Evolutionary conservation across 2,329 filamentous ascomycete species (phyloP), one percentile per base, ranked within the genome.

Genomic region (Penicillium fuscoglaucum): DNA sequence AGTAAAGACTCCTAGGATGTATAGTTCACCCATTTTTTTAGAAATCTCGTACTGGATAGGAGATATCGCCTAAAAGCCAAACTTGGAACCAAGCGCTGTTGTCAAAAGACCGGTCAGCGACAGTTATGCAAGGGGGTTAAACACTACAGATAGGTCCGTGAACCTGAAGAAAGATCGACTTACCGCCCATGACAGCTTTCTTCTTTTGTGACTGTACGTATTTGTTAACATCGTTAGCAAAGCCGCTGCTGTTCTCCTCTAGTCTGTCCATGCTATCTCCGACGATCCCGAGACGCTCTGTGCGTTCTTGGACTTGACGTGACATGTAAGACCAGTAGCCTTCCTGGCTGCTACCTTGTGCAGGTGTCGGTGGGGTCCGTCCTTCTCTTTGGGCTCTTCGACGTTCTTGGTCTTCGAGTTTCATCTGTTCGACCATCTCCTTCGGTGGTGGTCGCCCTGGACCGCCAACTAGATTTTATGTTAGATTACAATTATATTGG

Each of bases 381-480:
- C 55, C 78, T 66, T 73, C 75, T 61, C 74, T 62, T 47, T 68
- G 66, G 19, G 72, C 69, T 68, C 74, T 68, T 31, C 76, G 67
- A 58, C 72, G 64, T 50, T 87, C 82, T 58, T 87, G 83, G 61
- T 91, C 86, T 69, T 96, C 91, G 6, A 87, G 84, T 1, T 86
- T 88, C 37, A 90, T 84, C 50, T 95, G 92, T 1, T 88, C 89
- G 48, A 95, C 74, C 90, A 96, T 96, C 37, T 90, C 86, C 76
- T 96, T 96, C 60, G 90, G 95, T 1, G 91, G 88, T 3, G 93
- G 95, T 3, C 95, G 85, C 69, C 95, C 89, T 1, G 92, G 88
- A 0, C 93, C 93, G 51, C 93, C 91, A 59, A 99, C 80, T 82
- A 56, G 26, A 52, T 46, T 55, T 2, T 7, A 9, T 24, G 35